Evolutionary conservation across 2,329 filamentous ascomycete species (phyloP).

Genomic region (Cordyceps tenuipes): DNA sequence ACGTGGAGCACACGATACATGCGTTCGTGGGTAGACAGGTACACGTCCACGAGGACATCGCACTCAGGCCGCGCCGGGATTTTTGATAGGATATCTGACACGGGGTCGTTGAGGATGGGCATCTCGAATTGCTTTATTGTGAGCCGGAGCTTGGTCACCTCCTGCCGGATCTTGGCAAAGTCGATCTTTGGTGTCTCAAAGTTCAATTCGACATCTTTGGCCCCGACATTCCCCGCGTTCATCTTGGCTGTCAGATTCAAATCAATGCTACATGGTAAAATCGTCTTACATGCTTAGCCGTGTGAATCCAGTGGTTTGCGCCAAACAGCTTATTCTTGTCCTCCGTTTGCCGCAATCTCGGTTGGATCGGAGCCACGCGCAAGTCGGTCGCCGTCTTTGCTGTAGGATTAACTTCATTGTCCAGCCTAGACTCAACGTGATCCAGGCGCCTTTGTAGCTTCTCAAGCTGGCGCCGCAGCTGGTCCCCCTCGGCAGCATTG

Average conservation of each 20-base stretch:
- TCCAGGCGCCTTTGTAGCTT: background rate
- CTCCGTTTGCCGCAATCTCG: background rate
- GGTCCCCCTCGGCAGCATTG: background rate
- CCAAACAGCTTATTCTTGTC: conserved; percentile 9
- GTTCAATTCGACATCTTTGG: conserved; percentile 5
- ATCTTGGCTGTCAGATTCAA: background rate
- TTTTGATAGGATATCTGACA: background rate
- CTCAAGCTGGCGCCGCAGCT: background rate
- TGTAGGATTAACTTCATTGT: background rate
- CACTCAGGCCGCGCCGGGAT: background rate
- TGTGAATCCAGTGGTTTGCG: conserved; percentile 6
- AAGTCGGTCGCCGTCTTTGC: background rate
- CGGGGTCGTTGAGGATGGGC: conserved; percentile 1
- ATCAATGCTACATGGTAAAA: background rate
- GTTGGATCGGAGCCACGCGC: background rate
- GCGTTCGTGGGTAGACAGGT: conserved; percentile 1
- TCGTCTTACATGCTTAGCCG: background rate
- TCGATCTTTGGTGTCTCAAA: conserved; percentile 8
- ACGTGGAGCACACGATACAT: conserved; percentile 7
- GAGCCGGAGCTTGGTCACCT: background rate
- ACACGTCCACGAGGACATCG: background rate
- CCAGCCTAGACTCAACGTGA: background rate
- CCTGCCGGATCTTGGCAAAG: conserved; percentile 4
- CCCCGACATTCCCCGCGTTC: background rate
- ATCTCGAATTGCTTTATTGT: conserved; percentile 8